These are phyloP conservation scores for Phoenix roebelenii DNA, from an alignment of 176 grass and related monocot species.

Conservation along the genomic window DNA sequence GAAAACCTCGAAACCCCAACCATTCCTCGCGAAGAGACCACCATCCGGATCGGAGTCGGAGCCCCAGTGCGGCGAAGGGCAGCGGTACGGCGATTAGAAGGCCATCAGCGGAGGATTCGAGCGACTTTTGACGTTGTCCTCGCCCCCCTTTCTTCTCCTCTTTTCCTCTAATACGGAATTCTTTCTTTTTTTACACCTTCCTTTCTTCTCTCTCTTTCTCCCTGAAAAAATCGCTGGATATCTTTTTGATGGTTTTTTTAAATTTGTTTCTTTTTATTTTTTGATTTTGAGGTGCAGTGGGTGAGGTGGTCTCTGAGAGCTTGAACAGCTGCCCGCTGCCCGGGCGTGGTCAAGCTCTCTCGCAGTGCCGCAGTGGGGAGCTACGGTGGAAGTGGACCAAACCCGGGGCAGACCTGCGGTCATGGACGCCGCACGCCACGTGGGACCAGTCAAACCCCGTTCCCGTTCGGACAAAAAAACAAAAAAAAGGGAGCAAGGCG, in stretches of 20 bases:
- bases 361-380: neutral
- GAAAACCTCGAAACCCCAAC: conserved; percentile 28
- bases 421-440: conserved; percentile 28
- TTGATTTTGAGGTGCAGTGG: too few relatives aligned
- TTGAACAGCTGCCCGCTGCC: neutral
- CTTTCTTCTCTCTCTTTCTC: neutral
- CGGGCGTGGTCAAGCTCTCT: neutral
- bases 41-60: conserved; percentile 1
- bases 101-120: conserved; percentile 29
- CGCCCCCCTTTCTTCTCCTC: neutral
- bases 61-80: too few relatives aligned
- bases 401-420: conserved; percentile 9
- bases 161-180: too few relatives aligned
- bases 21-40: conserved; percentile 30
- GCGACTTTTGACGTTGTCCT: conserved; percentile 8
- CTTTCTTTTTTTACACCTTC: too few relatives aligned
- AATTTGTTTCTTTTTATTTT: too few relatives aligned
- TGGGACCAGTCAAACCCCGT: conserved; percentile 29
- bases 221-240: neutral
- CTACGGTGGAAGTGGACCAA: conserved; percentile 8
- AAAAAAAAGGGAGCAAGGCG: too few relatives aligned
- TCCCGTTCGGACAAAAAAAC: too few relatives aligned
- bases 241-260: too few relatives aligned
- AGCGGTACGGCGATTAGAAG: conserved; percentile 6
- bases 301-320: too few relatives aligned